Evolutionary conservation across 148 eudicot genomes (phyloP), one percentile per base, ranked within the genome.

Genomic region (Polygonum maritimum): DNA sequence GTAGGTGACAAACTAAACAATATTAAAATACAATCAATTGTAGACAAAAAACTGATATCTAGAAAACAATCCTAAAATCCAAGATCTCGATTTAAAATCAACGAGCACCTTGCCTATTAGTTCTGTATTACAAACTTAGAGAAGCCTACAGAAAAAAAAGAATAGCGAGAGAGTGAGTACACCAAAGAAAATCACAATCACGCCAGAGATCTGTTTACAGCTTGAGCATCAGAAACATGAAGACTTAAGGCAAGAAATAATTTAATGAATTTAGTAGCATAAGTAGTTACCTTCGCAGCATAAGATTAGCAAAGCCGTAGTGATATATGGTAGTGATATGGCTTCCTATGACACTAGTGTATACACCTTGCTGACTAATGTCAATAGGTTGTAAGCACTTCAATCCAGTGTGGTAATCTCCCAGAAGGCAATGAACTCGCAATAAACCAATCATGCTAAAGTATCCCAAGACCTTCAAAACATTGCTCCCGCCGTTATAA

Each of bases 381-480:
- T 95, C 99, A 83, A 95, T 91, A 49, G 99, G 99, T 73, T 48
- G 82, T 48, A 95, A 80, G 87, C 98, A 92, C 87, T 92, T 95
- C 79, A 95, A 87, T 38, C 99, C 98, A 80, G 98, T 92, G 73
- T 95, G 91, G 81, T 95, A 95, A 81, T 92, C 98, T 72, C 99
- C 99, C 82, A 95, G 78, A 77, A 92, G 86, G 78, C 99, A 95
- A 58, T 92, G 98, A 54, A 95, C 94, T 71, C 97, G 86, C 55
- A 95, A 87, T 86, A 95, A 84, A 16, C 99, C 99, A 22, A 95
- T 92, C 98, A 95, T 95, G 86, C 99, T 95, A 75, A 95, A 95
- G 84, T 95, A 95, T 19, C 99, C 99, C 84, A 95, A 86, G 19
- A 92, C 98, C 85, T 94, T 85, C 87, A 95, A 84, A 48, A 95